Conservation (phyloP, 352 stramenopile genomes). For the Plasmopara muralis region DNA sequence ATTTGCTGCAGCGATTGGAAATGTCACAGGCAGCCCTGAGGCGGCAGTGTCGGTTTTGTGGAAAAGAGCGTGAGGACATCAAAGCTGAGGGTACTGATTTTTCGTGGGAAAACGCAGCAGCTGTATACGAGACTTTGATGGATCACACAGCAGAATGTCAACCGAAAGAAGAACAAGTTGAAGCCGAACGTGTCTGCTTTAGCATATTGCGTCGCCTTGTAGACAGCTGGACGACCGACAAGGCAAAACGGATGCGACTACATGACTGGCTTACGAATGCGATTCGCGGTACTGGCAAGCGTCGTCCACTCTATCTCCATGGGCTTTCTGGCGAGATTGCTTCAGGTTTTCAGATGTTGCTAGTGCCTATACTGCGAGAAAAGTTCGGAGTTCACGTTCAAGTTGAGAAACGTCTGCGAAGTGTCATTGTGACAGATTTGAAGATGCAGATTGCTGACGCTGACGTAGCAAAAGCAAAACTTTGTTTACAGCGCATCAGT, state of each 20-base stretch:
- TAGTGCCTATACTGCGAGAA: too few species aligned
- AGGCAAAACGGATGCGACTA: constrained; percentile 60
- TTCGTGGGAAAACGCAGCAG: constrained; percentile 13
- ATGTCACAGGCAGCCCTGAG: constrained; percentile 14
- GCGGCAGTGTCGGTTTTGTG: constrained; percentile 24
- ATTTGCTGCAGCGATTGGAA: too few species aligned
- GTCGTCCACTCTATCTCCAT: constrained; percentile 46
- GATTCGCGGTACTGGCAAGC: constrained; percentile 46
- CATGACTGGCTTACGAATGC: constrained; percentile 71
- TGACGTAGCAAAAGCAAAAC: too few species aligned
- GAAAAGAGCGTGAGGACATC: constrained; percentile 20
- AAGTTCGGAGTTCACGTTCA: too few species aligned
- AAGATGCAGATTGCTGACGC: too few species aligned
- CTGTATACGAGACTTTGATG: too few species aligned
- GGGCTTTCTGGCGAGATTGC: constrained; percentile 59
- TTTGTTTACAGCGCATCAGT: too few species aligned
- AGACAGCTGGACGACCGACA: constrained; percentile 64
- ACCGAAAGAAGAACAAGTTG: constrained; percentile 21
- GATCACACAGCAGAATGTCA: too few species aligned
- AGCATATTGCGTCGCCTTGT: constrained; percentile 48
- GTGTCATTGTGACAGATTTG: too few species aligned
- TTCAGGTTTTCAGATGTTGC: constrained; percentile 11
- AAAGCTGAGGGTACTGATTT: constrained; percentile 28
- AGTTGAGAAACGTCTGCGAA: too few species aligned
- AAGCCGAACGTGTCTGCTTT: constrained; percentile 54